Percentiles rank a stretch among this genome's conserved stretches.
These are phyloP conservation scores for Gracilaria domingensis DNA, from an alignment of 23 red algal genomes.

Conservation along the genomic window DNA sequence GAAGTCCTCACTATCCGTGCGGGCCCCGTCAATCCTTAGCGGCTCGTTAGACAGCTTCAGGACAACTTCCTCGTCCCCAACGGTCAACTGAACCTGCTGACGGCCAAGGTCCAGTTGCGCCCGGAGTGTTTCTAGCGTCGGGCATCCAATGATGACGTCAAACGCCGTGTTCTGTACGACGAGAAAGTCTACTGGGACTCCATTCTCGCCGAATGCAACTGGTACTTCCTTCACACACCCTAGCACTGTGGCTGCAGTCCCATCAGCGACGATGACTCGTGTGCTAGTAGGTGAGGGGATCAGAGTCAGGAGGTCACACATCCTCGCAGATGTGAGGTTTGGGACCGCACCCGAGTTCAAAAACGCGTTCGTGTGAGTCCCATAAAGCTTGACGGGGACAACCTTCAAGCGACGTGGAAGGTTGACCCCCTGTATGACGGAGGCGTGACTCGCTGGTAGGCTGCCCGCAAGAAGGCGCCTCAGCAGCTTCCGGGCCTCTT, in stretches of 20 bases:
- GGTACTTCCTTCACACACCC: conserved; percentile 19
- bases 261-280: neutral
- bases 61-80: conserved; percentile 16
- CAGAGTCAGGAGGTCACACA: neutral
- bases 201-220: conserved; percentile 4
- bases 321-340: neutral
- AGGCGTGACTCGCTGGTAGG: neutral
- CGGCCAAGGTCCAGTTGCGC: neutral
- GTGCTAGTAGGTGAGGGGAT: neutral
- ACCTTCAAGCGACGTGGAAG: conserved; percentile 48
- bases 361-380: neutral
- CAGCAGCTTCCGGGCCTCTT: conserved; percentile 3
- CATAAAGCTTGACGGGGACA: conserved; percentile 16
- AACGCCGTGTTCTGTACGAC: conserved; percentile 37
- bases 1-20: conserved; percentile 50
- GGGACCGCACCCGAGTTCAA: conserved; percentile 28
- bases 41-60: neutral
- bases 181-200: conserved; percentile 3
- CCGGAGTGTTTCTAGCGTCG: neutral
- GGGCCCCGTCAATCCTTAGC: neutral
- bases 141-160: conserved; percentile 4
- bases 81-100: neutral
- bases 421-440: neutral
- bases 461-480: neutral
- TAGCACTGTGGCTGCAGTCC: neutral